A percentile compares a stretch with the other conserved stretches of the same genome.
Evolutionary conservation across 2,329 filamentous ascomycete species (phyloP).

Genomic region (Graphium sp.): DNA sequence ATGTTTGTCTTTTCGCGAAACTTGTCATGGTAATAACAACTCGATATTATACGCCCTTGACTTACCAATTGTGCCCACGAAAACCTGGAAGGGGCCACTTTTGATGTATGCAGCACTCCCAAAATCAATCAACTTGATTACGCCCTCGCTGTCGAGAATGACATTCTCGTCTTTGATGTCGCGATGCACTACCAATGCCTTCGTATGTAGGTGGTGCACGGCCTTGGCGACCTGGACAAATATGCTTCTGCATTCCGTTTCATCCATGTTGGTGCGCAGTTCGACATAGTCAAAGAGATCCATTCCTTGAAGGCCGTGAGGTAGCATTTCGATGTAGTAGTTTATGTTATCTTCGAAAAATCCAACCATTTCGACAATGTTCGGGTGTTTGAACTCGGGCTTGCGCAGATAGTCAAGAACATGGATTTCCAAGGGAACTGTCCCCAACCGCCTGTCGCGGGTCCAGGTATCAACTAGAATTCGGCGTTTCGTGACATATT

Average conservation of each 20-base stretch:
- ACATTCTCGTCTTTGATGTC: slow-evolving; percentile 99
- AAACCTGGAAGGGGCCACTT: slow-evolving; percentile 95
- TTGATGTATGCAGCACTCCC: slow-evolving; percentile 97
- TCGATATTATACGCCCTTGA: too few species aligned
- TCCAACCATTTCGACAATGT: slow-evolving; percentile 57
- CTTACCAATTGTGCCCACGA: slow-evolving; percentile 94
- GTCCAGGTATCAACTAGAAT: slow-evolving; percentile 99
- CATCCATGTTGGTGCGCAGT: slow-evolving; percentile 88
- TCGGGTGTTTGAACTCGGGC: slow-evolving; percentile 49
- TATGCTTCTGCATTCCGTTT: slow-evolving; percentile 83
- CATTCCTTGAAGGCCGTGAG: slow-evolving; percentile 91
- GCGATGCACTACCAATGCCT: slow-evolving; percentile 81
- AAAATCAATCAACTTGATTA: slow-evolving; percentile 96
- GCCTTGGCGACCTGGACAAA: slow-evolving; percentile 87
- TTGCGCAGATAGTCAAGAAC: slow-evolving; percentile 83
- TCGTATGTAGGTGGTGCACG: slow-evolving; percentile 79
- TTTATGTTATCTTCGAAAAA: slow-evolving; percentile 73
- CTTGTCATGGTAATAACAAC: too few species aligned
- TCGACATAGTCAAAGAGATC: slow-evolving; percentile 99
- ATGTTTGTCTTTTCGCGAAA: too few species aligned
- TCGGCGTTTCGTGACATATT: slow-evolving; percentile 92
- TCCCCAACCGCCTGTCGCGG: slow-evolving; percentile 78
- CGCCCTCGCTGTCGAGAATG: slow-evolving; percentile 83
- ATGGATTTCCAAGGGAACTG: slow-evolving; percentile 91
- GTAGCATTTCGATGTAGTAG: slow-evolving; percentile 98